Percentiles rank a stretch among this genome's conserved stretches.
Conservation (phyloP, 805 yeast species). For the Cyberlindnera maritima region DNA sequence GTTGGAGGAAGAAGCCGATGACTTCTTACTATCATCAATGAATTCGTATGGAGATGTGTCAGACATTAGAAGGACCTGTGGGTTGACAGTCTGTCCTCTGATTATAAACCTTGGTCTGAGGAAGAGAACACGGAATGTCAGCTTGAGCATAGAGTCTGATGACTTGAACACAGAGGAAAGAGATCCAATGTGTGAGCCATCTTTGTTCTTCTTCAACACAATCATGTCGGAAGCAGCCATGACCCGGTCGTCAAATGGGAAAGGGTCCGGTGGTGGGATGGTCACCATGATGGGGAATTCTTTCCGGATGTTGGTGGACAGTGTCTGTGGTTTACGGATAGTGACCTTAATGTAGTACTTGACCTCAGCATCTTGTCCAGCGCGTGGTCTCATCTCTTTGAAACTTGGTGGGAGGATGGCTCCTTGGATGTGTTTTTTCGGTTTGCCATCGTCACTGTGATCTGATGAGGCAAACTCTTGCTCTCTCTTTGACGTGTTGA, state of each 20-base stretch:
- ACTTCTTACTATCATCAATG: background rate
- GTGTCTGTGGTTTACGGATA: background rate
- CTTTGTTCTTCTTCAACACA: slow-evolving; percentile 2
- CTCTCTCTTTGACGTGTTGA: slow-evolving; percentile 2
- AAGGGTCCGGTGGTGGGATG: slow-evolving; percentile 12
- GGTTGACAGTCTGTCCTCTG: background rate
- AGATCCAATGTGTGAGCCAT: background rate
- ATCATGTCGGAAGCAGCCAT: slow-evolving; percentile 6
- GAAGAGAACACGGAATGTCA: slow-evolving; percentile 2
- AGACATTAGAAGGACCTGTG: background rate
- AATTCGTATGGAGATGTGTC: slow-evolving; percentile 3
- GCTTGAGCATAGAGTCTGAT: background rate
- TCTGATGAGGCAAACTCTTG: slow-evolving; percentile 1
- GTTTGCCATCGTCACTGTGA: background rate
- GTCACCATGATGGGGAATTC: slow-evolving; percentile 7
- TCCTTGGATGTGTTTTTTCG: background rate
- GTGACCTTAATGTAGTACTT: slow-evolving; percentile 7
- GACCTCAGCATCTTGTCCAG: background rate
- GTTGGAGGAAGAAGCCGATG: background rate
- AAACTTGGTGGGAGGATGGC: slow-evolving; percentile 6
- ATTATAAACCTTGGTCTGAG: slow-evolving; percentile 9
- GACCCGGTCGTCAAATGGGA: slow-evolving; percentile 8
- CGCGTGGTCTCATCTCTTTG: background rate
- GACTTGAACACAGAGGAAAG: slow-evolving; percentile 2
- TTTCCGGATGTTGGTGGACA: background rate